A percentile compares a stretch with the other conserved stretches of the same genome.
Conservation (phyloP, 306 rosid genomes). For the Lablab purpureus region DNA sequence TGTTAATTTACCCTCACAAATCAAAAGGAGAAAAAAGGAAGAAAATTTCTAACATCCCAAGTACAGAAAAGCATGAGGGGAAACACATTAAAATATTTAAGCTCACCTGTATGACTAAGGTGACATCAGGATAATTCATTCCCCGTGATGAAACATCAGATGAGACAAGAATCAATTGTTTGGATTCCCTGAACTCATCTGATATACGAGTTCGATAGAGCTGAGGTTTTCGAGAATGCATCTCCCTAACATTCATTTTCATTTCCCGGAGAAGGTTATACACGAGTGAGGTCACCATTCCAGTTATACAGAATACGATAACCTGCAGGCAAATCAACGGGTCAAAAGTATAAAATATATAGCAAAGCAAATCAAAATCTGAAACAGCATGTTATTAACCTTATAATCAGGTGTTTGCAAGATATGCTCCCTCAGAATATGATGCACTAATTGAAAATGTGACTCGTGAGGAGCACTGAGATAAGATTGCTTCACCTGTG, state of each 20-base stretch:
- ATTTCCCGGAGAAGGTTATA: conserved; percentile 77
- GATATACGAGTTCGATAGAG: conserved; percentile 82
- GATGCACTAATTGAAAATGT: conserved; percentile 78
- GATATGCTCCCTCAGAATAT: conserved; percentile 79
- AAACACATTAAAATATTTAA: conserved; percentile 27
- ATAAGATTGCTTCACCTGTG: conserved; percentile 81
- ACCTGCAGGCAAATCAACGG: conserved; percentile 62
- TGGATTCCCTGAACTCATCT: conserved; percentile 87
- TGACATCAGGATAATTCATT: conserved; percentile 94
- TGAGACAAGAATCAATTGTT: conserved; percentile 77
- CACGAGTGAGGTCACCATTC: conserved; percentile 84
- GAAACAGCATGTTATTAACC: conserved; percentile 55
- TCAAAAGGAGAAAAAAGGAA: neutral
- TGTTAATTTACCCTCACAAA: neutral
- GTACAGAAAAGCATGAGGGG: conserved; percentile 1
- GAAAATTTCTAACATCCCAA: conserved; percentile 15
- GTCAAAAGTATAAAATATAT: conserved; percentile 42
- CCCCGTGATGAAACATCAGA: conserved; percentile 96
- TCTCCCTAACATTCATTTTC: conserved; percentile 94
- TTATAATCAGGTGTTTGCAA: conserved; percentile 76
- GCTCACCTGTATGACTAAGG: conserved; percentile 89
- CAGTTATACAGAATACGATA: conserved; percentile 86
- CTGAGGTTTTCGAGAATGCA: conserved; percentile 93
- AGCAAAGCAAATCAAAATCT: conserved; percentile 32
- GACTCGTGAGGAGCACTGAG: conserved; percentile 76